These are phyloP conservation scores for Solanum lignicaule DNA, from an alignment of 257 asterid genomes.

Conservation along the genomic window DNA sequence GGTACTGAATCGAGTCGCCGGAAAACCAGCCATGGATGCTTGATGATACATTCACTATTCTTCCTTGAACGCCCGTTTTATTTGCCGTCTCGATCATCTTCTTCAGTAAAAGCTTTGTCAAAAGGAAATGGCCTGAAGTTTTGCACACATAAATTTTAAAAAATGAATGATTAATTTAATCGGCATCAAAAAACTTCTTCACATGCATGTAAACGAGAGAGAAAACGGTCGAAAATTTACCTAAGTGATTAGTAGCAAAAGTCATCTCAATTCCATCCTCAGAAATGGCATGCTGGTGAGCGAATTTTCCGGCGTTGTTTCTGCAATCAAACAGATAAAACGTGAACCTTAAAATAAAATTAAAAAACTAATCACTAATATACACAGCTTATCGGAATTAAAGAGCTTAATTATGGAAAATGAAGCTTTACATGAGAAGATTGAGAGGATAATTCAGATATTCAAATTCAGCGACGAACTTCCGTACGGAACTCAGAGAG, in stretches of 20 bases:
- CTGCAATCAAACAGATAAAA: constrained; percentile 19
- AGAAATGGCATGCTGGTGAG: constrained; percentile 61
- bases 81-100: constrained; percentile 60
- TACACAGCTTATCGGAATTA: neutral
- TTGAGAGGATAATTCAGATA: constrained; percentile 64
- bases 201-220: neutral
- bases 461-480: constrained; percentile 58
- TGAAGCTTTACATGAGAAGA: constrained; percentile 55
- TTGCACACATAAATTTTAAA: neutral
- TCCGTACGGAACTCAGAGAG: constrained; percentile 53
- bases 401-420: neutral
- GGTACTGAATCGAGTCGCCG: constrained; percentile 61
- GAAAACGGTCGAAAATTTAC: constrained; percentile 9
- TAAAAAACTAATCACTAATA: neutral
- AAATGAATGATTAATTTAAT: neutral
- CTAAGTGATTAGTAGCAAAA: constrained; percentile 85
- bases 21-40: constrained; percentile 88
- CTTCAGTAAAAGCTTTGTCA: constrained; percentile 69
- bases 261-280: constrained; percentile 98
- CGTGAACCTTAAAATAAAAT: neutral
- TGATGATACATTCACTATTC: constrained; percentile 87
- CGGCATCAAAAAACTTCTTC: neutral
- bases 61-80: constrained; percentile 56
- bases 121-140: constrained; percentile 62
- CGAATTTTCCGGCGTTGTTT: constrained; percentile 94